phyloP scores from a whole-genome alignment of 2,329 filamentous ascomycete species.

The Ophiobolus disseminans region DNA sequence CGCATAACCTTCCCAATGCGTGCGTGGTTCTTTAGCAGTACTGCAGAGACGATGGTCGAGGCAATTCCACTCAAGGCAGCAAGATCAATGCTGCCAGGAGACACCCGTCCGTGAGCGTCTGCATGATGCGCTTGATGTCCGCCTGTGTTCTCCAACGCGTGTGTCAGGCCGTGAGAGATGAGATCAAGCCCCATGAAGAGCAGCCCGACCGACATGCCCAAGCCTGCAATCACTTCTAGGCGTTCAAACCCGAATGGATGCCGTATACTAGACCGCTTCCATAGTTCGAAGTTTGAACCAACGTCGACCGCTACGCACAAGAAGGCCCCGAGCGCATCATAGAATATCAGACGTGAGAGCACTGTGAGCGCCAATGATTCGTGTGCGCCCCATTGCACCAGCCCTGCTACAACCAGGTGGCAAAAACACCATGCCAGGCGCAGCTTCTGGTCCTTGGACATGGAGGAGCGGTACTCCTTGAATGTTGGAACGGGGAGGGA shows the following conservation, averaged over 20 bases:
- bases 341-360: slow-evolving; percentile 90
- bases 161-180: slow-evolving; percentile 90
- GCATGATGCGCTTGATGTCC: slow-evolving; percentile 76
- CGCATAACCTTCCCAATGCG: slow-evolving; percentile 92
- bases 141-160: slow-evolving; percentile 79
- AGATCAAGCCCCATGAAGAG: slow-evolving; percentile 98
- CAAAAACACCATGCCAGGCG: slow-evolving; percentile 89
- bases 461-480: slow-evolving; percentile 85
- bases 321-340: slow-evolving; percentile 90
- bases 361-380: slow-evolving; percentile 91
- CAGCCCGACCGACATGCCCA: slow-evolving; percentile 93
- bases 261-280: slow-evolving; percentile 88
- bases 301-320: slow-evolving; percentile 93
- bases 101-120: slow-evolving; percentile 70
- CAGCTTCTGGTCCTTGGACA: slow-evolving; percentile 84
- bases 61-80: slow-evolving; percentile 82
- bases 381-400: slow-evolving; percentile 84
- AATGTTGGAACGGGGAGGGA: slow-evolving; percentile 91
- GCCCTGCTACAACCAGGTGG: slow-evolving; percentile 81
- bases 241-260: slow-evolving; percentile 93
- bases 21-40: slow-evolving; percentile 86
- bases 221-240: slow-evolving; percentile 91
- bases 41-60: slow-evolving; percentile 84
- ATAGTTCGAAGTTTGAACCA: slow-evolving; percentile 95
- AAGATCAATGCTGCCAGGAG: slow-evolving; percentile 78